These are phyloP conservation scores for Solanum chilense DNA, from an alignment of 257 asterid genomes.

Conservation along the genomic window DNA sequence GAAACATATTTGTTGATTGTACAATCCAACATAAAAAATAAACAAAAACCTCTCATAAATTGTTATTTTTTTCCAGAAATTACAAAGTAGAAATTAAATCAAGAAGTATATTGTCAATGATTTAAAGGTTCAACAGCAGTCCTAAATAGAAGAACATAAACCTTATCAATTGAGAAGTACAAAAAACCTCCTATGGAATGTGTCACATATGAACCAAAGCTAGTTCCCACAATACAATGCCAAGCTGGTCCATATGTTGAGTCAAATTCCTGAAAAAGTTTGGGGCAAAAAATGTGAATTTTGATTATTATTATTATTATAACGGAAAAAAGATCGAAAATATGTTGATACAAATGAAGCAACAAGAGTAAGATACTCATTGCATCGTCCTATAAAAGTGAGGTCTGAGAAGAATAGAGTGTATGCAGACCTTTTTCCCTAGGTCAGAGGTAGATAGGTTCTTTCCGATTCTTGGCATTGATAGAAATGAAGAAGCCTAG, in stretches of 20 bases:
- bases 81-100: not conserved
- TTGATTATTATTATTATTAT: not conserved
- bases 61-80: not conserved
- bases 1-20: not conserved
- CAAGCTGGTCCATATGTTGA: constrained; percentile 79
- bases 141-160: constrained; percentile 74
- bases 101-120: constrained; percentile 9
- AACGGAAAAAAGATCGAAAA: not conserved
- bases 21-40: not conserved
- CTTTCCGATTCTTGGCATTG: not conserved
- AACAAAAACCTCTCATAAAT: not conserved
- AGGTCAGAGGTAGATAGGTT: not conserved
- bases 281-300: not conserved
- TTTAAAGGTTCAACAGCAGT: constrained; percentile 68
- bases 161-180: constrained; percentile 81
- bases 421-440: not conserved
- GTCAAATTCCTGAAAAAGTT: constrained; percentile 52
- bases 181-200: constrained; percentile 77
- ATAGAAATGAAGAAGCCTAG: not conserved
- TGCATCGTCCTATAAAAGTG: not conserved
- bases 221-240: constrained; percentile 86
- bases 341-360: not conserved
- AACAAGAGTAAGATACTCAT: not conserved
- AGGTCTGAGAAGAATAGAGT: not conserved
- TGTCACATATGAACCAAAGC: constrained; percentile 85